Conservation (phyloP, 345 rosid genomes). For the Aurinia saxatilis region DNA sequence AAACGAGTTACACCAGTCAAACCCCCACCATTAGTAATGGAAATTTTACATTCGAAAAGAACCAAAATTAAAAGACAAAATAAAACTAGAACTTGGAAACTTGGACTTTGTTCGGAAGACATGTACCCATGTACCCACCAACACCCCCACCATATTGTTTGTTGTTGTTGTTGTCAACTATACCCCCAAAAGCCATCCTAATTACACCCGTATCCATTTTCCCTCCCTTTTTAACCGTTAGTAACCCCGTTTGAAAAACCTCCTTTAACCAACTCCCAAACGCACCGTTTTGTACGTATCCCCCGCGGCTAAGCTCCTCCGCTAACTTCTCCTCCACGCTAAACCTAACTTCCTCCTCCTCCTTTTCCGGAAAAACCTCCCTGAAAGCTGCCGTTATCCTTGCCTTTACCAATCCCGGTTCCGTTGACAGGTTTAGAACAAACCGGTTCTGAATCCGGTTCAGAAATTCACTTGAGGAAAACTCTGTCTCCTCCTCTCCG, state of each 20-base stretch:
- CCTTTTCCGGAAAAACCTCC: conserved; percentile 36
- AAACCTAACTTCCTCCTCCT: conserved; percentile 39
- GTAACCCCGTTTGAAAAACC: conserved; percentile 47
- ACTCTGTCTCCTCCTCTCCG: conserved; percentile 40
- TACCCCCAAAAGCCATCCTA: conserved; percentile 39
- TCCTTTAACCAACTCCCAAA: conserved; percentile 73
- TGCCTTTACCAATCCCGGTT: conserved; percentile 31
- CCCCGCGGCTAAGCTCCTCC: conserved; percentile 37
- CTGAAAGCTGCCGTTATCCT: conserved; percentile 37
- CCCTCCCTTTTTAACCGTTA: conserved; percentile 31
- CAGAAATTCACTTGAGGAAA: conserved; percentile 31
- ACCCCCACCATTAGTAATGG: conserved; percentile 35
- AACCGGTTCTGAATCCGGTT: conserved; percentile 51
- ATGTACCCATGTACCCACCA: conserved; percentile 36
- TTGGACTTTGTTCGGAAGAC: conserved; percentile 38
- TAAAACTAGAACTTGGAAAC: conserved; percentile 28
- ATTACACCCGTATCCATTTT: conserved; percentile 33
- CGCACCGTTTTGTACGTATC: conserved; percentile 34
- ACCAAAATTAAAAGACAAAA: too few species aligned
- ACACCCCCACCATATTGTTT: conserved; percentile 30
- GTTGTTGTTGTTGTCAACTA: conserved; percentile 21
- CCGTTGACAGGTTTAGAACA: conserved; percentile 30
- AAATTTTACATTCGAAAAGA: conserved; percentile 24
- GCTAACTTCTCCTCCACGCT: conserved; percentile 60
- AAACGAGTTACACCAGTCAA: conserved; percentile 30